A percentile compares a stretch with the other conserved stretches of the same genome.
These are phyloP conservation scores for Fraxinus xanthoxyloides DNA, from an alignment of 305 asterid genomes.

Conservation along the genomic window DNA sequence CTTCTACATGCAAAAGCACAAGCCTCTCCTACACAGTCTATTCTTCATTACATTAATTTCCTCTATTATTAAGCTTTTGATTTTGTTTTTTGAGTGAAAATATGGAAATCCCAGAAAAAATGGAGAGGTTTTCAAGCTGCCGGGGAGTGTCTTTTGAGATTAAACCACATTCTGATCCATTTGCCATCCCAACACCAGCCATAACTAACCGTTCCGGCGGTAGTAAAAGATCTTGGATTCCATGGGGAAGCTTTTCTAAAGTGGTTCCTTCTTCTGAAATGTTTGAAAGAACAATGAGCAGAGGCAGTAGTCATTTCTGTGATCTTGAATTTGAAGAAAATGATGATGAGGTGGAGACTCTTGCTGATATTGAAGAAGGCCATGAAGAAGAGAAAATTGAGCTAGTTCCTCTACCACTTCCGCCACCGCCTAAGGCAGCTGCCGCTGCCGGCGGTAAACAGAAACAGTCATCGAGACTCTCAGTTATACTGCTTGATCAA, in stretches of 20 bases:
- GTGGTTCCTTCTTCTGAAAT: constrained; percentile 29
- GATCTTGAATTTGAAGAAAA: constrained; percentile 29
- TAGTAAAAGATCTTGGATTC: constrained; percentile 28
- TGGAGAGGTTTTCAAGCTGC: constrained; percentile 40
- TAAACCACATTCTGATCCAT: constrained; percentile 37
- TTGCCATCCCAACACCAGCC: constrained; percentile 21
- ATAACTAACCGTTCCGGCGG: not conserved
- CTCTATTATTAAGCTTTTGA: not conserved
- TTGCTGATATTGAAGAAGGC: constrained; percentile 41
- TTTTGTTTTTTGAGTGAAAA: not conserved
- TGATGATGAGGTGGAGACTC: constrained; percentile 19
- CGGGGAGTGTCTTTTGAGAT: constrained; percentile 50
- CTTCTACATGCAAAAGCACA: not conserved
- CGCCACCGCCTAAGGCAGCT: not conserved
- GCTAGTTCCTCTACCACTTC: not conserved
- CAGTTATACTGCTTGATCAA: constrained; percentile 68
- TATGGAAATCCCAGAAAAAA: constrained; percentile 28
- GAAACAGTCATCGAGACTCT: constrained; percentile 32
- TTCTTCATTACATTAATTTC: not conserved
- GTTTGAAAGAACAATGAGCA: constrained; percentile 38
- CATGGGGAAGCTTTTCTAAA: constrained; percentile 35
- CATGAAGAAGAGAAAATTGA: constrained; percentile 15
- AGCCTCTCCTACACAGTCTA: not conserved
- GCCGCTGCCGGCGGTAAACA: constrained; percentile 18
- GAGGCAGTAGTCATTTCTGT: constrained; percentile 47